These are phyloP conservation scores for Corchorus capsularis DNA, from an alignment of 345 rosid genomes.

Conservation along the genomic window DNA sequence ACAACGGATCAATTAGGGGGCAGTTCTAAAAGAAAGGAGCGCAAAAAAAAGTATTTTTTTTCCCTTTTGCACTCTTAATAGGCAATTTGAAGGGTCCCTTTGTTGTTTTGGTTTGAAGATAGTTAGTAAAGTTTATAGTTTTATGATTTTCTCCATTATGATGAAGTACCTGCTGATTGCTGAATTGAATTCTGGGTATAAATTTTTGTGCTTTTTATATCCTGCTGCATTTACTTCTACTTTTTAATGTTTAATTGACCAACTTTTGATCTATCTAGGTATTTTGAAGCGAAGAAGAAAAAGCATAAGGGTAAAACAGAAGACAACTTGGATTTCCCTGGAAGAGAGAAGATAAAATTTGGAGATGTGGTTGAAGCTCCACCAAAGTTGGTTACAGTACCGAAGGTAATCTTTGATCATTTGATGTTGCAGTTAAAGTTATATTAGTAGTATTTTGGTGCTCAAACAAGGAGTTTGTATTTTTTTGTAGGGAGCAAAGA, in stretches of 20 bases:
- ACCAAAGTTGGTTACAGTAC: conserved; percentile 60
- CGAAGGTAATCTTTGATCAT: conserved; percentile 51
- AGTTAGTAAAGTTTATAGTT: no score
- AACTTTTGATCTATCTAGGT: conserved; percentile 37
- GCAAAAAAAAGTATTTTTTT: conserved; percentile 43
- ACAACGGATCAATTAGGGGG: conserved; percentile 35
- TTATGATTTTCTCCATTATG: no score
- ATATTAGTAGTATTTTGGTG: neutral
- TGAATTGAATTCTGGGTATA: neutral
- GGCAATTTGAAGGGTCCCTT: neutral
- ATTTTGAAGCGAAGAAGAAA: conserved; percentile 72
- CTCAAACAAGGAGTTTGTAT: neutral
- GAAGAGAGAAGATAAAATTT: conserved; percentile 63
- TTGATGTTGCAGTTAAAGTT: conserved; percentile 16
- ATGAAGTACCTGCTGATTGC: no score
- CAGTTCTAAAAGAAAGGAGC: conserved; percentile 56
- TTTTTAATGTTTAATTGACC: neutral
- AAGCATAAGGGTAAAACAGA: conserved; percentile 51
- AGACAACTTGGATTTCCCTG: conserved; percentile 61
- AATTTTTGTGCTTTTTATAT: neutral
- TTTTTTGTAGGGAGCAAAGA: conserved; percentile 51
- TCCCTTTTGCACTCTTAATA: conserved; percentile 1
- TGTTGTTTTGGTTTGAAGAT: neutral
- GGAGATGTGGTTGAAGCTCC: conserved; percentile 94
- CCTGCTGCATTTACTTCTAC: neutral